Conservation (phyloP, 371 early-diverging fungal genomes). For the Rhizopus microsporus region DNA sequence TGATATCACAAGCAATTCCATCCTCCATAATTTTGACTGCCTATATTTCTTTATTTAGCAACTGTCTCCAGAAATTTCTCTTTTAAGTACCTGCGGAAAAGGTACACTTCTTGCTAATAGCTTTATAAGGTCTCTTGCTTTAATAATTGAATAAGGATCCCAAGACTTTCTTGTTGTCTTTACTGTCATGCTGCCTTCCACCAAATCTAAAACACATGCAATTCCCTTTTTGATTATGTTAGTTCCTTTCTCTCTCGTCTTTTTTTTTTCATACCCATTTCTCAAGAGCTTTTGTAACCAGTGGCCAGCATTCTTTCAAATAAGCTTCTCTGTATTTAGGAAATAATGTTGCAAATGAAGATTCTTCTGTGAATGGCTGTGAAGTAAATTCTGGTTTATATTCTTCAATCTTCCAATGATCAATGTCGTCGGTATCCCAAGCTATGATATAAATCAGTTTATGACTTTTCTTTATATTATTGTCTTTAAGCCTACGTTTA, state of each 20-base stretch:
- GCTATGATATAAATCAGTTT: slow-evolving; percentile 42
- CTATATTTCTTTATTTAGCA: slow-evolving; percentile 27
- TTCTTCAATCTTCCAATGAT: slow-evolving; percentile 93
- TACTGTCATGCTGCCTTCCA: slow-evolving; percentile 98
- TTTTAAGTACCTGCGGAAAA: slow-evolving; percentile 76
- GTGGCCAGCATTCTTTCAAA: slow-evolving; percentile 94
- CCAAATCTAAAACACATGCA: slow-evolving; percentile 89
- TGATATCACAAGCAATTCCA: slow-evolving; percentile 92
- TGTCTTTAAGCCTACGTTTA: slow-evolving; percentile 29
- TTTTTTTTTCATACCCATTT: slow-evolving; percentile 54
- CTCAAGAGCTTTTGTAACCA: slow-evolving; percentile 86
- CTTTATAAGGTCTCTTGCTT: slow-evolving; percentile 96
- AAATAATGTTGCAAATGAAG: slow-evolving; percentile 97
- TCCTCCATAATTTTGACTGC: slow-evolving; percentile 95
- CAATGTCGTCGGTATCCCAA: slow-evolving; percentile 94
- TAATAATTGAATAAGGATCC: slow-evolving; percentile 97
- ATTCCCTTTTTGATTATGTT: slow-evolving; percentile 68
- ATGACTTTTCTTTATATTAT: not conserved
- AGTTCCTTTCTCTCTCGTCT: not conserved
- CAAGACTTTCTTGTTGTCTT: slow-evolving; percentile 96
- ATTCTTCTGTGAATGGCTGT: slow-evolving; percentile 92
- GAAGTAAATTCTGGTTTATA: slow-evolving; percentile 83
- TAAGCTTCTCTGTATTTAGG: slow-evolving; percentile 98
- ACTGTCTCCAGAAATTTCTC: not conserved
- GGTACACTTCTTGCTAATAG: slow-evolving; percentile 95